phyloP scores from a whole-genome alignment of 805 yeast species.

The Zygosaccharomyces siamensis region DNA sequence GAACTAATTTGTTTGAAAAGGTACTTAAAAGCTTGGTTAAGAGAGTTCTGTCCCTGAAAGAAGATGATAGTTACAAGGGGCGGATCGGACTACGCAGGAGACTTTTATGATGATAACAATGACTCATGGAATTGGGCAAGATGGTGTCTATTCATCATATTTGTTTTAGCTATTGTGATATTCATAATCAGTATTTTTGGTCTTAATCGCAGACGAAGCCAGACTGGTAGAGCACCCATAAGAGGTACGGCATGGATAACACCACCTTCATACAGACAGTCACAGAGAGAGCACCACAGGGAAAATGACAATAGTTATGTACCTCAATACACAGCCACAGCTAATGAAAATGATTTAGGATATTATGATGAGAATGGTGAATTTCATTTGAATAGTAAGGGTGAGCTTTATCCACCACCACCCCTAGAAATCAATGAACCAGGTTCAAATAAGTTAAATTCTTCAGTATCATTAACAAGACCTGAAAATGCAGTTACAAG shows the following conservation, averaged over 20 bases:
- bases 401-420: constrained; percentile 27
- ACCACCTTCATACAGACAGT: constrained; percentile 71
- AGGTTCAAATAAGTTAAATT: constrained; percentile 42
- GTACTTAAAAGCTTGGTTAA: not conserved
- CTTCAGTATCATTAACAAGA: constrained; percentile 40
- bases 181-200: constrained; percentile 15
- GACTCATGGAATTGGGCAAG: constrained; percentile 31
- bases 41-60: not conserved
- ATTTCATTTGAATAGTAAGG: constrained; percentile 39
- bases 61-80: not conserved
- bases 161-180: constrained; percentile 13
- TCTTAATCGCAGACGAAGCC: constrained; percentile 46
- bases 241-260: constrained; percentile 82
- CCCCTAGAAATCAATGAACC: constrained; percentile 36
- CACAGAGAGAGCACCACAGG: constrained; percentile 51
- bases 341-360: constrained; percentile 73
- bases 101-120: not conserved
- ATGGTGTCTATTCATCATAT: constrained; percentile 31
- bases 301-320: constrained; percentile 45
- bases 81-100: constrained; percentile 1
- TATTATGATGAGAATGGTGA: constrained; percentile 63
- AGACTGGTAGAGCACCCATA: constrained; percentile 49
- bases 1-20: not conserved
- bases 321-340: constrained; percentile 62
- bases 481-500: constrained; percentile 20